Conservation (phyloP, 164 flowering plant species). For the Magnolia changhungtana region DNA sequence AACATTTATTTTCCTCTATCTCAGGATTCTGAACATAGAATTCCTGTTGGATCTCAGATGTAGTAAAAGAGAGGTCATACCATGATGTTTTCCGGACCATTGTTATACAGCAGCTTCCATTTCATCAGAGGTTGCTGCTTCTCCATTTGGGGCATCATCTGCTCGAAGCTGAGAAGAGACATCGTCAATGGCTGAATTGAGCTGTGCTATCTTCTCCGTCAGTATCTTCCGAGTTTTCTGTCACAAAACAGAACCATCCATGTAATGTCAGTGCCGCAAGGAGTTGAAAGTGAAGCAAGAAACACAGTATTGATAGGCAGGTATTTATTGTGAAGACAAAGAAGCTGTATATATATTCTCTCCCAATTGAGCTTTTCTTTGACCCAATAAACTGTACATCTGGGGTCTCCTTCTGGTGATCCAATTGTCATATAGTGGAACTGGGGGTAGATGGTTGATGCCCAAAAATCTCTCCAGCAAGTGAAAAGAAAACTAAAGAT, state of each 20-base stretch:
- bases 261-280: neutral
- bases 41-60: neutral
- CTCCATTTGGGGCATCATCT: constrained; percentile 50
- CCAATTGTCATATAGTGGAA: neutral
- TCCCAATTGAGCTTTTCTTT: neutral
- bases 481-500: too few species aligned
- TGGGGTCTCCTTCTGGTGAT: neutral
- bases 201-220: constrained; percentile 78
- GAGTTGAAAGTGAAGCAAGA: neutral
- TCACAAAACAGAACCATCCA: neutral
- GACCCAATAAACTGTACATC: neutral
- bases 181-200: constrained; percentile 83
- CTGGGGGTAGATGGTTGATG: too few species aligned
- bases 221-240: constrained; percentile 76
- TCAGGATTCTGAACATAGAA: neutral
- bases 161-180: constrained; percentile 67
- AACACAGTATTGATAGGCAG: neutral
- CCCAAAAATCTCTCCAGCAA: too few species aligned
- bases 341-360: too few species aligned
- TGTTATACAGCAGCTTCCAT: constrained; percentile 50
- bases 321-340: too few species aligned
- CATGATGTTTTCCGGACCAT: neutral
- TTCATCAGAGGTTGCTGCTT: constrained; percentile 51
- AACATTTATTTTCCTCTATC: neutral
- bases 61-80: neutral